Base-by-base conservation (phyloP, 257 asterid species). In the Rhazya stricta region DNA sequence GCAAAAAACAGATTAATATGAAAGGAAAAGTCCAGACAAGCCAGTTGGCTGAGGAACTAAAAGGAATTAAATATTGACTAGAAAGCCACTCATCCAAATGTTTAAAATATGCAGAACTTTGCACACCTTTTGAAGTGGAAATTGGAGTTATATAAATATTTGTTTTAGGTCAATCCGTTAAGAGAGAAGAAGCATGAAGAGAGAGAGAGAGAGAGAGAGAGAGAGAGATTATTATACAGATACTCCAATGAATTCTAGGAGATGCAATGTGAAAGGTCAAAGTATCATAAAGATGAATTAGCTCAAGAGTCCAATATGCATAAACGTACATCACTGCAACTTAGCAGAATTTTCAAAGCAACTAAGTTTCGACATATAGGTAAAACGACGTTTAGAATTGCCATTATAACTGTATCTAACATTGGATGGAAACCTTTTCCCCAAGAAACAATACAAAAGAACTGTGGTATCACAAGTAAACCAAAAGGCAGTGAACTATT, bases 401-500 rank as follows among this genome's bases (percentile, higher is more conserved):
- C 32, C n/a, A 62, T 18, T 7, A 23, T 21, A 65, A 7, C 18
- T 36, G 29, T 63, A 36, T 16, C 70, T 7, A 21, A 65, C 70
- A 19, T 36, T 37, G 37, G 48, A 21, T 7, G 43, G 9, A 36
- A 65, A 34, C 1, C 37, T 65, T 65, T 43, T 45, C 29, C 15
- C 74, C 53, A 72, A 73, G 67, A n/a, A 71, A 57, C 18, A 19
- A 11, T 68, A 67, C 23, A 69, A n/a, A 66, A 39, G 8, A 53
- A 66, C 30, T 25, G 30, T 15, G 15, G 32, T 10, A 2, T 1
- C 1, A 66, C 13, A 36, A 10, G 46, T 19, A 25, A n/a, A 8
- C 36, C 53, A 29, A 5, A 50, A 18, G 42, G 37, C n/a, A 67
- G 46, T 36, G 53, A 27, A 27, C 69, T 41, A 25, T 86, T 90